phyloP scores from a whole-genome alignment of 371 early-diverging fungal species.

The Syncephalis plumigaleata region DNA sequence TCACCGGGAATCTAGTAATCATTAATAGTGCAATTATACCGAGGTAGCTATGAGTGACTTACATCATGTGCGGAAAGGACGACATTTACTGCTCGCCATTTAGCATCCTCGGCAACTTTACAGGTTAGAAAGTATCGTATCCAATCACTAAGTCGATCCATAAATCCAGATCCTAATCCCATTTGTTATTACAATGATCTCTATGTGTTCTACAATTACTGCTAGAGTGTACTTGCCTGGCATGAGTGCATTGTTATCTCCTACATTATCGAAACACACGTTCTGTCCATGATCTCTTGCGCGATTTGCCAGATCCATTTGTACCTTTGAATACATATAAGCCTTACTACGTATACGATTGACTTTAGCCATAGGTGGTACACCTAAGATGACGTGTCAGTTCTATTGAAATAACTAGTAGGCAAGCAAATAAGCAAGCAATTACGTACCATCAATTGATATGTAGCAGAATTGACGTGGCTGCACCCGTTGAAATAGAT shows the following conservation, averaged over 20 bases:
- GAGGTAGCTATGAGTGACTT: conserved; percentile 16
- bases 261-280: background rate
- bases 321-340: conserved; percentile 72
- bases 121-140: conserved; percentile 79
- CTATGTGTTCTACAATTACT: too few relatives aligned
- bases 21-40: too few relatives aligned
- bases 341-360: conserved; percentile 96
- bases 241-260: too few relatives aligned
- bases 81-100: conserved; percentile 65
- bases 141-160: conserved; percentile 77
- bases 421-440: background rate
- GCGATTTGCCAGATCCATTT: conserved; percentile 45
- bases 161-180: conserved; percentile 94
- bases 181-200: too few relatives aligned
- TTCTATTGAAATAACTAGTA: background rate
- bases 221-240: too few relatives aligned
- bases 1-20: conserved; percentile 83
- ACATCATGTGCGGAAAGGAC: background rate
- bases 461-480: conserved; percentile 94
- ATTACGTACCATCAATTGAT: conserved; percentile 40
- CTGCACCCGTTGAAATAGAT: conserved; percentile 71
- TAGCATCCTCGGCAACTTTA: conserved; percentile 66
- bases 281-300: too few relatives aligned
- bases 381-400: conserved; percentile 84
- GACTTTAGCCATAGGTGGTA: conserved; percentile 99